A percentile compares a stretch with the other conserved stretches of the same genome.
Conservation (phyloP, 2,329 filamentous ascomycete species). For the Emergomyces orientalis region DNA sequence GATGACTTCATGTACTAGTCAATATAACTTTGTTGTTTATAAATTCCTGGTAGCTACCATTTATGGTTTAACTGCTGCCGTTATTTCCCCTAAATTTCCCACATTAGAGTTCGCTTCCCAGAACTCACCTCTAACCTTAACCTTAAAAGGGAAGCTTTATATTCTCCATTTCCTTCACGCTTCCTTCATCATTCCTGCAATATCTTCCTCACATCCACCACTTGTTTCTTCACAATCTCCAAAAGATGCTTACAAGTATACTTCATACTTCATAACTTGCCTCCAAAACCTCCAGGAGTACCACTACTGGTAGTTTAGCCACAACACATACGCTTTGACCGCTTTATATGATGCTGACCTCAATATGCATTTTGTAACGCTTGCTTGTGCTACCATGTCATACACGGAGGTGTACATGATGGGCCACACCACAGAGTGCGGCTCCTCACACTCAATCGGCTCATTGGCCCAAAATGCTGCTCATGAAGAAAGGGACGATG, state of each 20-base stretch:
- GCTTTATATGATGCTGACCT: neutral
- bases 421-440: slow-evolving; percentile 5
- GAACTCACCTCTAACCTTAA: neutral
- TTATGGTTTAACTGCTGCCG: neutral
- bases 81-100: too few relatives aligned
- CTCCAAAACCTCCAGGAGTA: neutral
- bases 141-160: neutral
- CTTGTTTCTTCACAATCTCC: neutral
- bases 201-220: too few relatives aligned
- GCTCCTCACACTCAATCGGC: too few relatives aligned
- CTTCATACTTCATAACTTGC: neutral
- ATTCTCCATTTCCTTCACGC: neutral
- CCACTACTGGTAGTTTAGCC: too few relatives aligned
- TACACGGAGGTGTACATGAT: slow-evolving; percentile 12
- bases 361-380: neutral
- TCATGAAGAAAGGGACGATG: neutral
- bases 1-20: too few relatives aligned
- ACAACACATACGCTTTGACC: neutral
- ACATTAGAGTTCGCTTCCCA: too few relatives aligned
- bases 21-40: too few relatives aligned
- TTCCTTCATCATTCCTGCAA: neutral
- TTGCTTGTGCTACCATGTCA: slow-evolving; percentile 8
- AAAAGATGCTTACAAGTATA: neutral
- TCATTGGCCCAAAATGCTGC: too few relatives aligned
- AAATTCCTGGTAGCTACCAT: neutral